Evolutionary conservation across 345 rosid genomes (phyloP).

Genomic region (Boechera retrofracta): DNA sequence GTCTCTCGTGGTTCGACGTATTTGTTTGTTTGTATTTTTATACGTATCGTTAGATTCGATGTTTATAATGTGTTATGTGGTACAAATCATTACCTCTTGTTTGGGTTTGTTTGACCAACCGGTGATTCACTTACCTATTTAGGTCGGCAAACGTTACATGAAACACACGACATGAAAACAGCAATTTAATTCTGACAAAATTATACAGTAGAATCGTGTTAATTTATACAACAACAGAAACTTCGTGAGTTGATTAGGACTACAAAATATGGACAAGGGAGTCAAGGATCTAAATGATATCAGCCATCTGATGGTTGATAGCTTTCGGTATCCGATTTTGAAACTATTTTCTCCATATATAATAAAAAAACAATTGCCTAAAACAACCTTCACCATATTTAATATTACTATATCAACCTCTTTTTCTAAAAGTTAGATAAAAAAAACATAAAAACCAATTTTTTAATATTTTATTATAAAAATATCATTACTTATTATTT

Average conservation of each 20-base stretch:
- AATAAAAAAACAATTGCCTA: no score
- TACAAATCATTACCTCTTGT: slow-evolving; percentile 23
- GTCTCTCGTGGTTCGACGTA: slow-evolving; percentile 29
- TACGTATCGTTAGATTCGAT: background rate
- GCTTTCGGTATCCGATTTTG: background rate
- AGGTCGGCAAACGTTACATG: slow-evolving; percentile 35
- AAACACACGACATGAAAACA: background rate
- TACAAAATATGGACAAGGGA: background rate
- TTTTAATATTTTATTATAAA: no score
- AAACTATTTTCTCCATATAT: no score
- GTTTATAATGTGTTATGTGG: background rate
- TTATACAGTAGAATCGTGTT: background rate
- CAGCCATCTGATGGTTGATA: background rate
- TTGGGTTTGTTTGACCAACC: slow-evolving; percentile 36
- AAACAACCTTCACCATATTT: no score
- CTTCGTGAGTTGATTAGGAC: background rate
- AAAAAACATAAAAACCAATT: no score
- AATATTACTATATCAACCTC: no score
- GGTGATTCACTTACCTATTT: slow-evolving; percentile 1
- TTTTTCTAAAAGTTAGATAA: no score
- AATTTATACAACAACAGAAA: background rate
- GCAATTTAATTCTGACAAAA: slow-evolving; percentile 3
- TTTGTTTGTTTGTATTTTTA: background rate
- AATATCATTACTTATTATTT: no score
- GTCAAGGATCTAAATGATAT: slow-evolving; percentile 11